Percentiles rank a stretch among this genome's conserved stretches.
phyloP scores from a whole-genome alignment of 2,329 filamentous ascomycete species.

The Apiospora saccharicola region DNA sequence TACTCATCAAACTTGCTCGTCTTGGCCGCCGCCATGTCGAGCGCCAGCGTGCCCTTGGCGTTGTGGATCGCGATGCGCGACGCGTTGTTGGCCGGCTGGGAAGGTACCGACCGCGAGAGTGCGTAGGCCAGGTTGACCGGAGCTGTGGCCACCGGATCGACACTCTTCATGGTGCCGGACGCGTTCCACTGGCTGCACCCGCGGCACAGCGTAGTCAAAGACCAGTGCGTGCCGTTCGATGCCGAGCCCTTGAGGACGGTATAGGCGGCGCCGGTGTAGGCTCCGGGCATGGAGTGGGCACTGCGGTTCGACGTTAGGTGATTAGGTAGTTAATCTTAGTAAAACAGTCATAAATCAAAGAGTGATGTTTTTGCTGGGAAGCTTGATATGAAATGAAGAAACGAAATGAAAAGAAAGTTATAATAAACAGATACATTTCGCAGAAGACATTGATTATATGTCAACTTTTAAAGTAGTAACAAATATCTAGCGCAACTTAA shows the following conservation, averaged over 20 bases:
- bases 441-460: too few species aligned
- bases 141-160: not conserved
- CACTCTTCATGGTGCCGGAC: not conserved
- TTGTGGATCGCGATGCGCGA: not conserved
- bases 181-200: constrained; percentile 46
- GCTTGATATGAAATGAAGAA: too few species aligned
- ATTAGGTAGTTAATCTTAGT: not conserved
- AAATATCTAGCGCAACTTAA: too few species aligned
- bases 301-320: constrained; percentile 18
- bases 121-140: constrained; percentile 9
- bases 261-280: constrained; percentile 45
- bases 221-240: constrained; percentile 51
- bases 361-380: too few species aligned
- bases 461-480: too few species aligned
- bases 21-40: constrained; percentile 13
- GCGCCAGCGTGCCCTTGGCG: not conserved
- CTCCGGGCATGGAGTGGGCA: constrained; percentile 42
- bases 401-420: too few species aligned
- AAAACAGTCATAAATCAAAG: not conserved
- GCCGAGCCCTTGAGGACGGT: constrained; percentile 44
- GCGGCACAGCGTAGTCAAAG: constrained; percentile 46
- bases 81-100: constrained; percentile 8
- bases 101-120: not conserved
- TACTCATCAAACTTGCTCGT: not conserved
- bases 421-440: too few species aligned